phyloP scores from a whole-genome alignment of 768 basidiomycete species.

The Cyclocybe aegerita region DNA sequence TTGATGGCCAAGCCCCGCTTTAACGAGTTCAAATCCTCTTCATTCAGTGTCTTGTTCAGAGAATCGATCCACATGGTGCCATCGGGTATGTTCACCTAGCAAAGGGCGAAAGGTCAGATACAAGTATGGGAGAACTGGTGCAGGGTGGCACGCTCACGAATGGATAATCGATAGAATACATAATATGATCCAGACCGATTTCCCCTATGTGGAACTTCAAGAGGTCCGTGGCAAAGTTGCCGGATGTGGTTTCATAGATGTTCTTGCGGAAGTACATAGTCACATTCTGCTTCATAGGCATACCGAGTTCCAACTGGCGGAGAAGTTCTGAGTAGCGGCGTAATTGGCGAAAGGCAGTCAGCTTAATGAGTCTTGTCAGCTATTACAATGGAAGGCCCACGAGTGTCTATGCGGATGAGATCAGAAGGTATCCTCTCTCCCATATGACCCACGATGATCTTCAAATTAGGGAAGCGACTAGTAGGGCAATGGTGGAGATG shows the following conservation, averaged over 20 bases:
- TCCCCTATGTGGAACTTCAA: slow-evolving; percentile 37
- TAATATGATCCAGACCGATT: slow-evolving; percentile 38
- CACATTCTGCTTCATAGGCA: slow-evolving; percentile 37
- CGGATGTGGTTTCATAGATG: slow-evolving; percentile 39
- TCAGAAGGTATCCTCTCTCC: slow-evolving; percentile 44
- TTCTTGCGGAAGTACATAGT: slow-evolving; percentile 39
- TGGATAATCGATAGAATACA: slow-evolving; percentile 41
- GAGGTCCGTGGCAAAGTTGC: slow-evolving; percentile 38
- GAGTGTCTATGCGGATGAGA: slow-evolving; percentile 36
- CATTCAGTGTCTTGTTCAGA: slow-evolving; percentile 16
- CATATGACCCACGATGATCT: slow-evolving; percentile 42
- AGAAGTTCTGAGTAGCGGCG: slow-evolving; percentile 25
- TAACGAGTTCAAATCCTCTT: slow-evolving; percentile 21
- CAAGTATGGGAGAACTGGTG: neutral
- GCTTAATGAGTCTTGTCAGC: neutral
- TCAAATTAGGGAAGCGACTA: slow-evolving; percentile 41
- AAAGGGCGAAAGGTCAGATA: neutral
- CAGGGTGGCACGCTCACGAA: slow-evolving; percentile 22
- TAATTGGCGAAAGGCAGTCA: neutral
- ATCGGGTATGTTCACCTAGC: slow-evolving; percentile 19
- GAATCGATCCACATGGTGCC: slow-evolving; percentile 25
- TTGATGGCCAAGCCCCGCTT: slow-evolving; percentile 27
- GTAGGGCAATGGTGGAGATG: neutral
- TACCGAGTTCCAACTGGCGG: slow-evolving; percentile 24
- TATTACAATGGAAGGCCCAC: slow-evolving; percentile 19